Evolutionary conservation across 108 stramenopile species (phyloP), one percentile per base, ranked within the genome.

Genomic region (Skeletonema potamos): DNA sequence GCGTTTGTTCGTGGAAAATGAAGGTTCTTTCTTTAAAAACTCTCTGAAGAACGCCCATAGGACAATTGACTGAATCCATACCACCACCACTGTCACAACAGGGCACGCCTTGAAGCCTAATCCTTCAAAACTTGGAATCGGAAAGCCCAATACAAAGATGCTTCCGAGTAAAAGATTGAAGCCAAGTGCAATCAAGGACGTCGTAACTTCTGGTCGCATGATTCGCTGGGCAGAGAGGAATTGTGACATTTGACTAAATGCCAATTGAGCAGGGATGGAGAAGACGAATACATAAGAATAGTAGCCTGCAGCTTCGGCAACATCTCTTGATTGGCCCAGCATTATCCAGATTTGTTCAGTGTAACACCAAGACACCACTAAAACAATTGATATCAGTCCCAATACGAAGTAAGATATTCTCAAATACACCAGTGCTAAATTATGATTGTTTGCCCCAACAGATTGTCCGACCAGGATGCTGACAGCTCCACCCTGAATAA

Each of bases 91-190:
- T 13, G 93, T 95, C 10, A 95, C 89, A 62, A 82, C 65, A 13
- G 93, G 93, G 67, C 91, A 95, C 11, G 91, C 87, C 17, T n/a
- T 27, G 70, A 95, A 95, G 11, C 90, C 89, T 36, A 61, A 88
- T 3, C 93, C 93, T 29, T 64, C 67, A 64, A 84, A 95, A n/a
- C 61, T 70, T 15, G 76, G 70, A 43, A 92, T 65, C 0, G 86
- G 86, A 71, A 89, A 72, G n/a, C 93, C 93, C 44, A 95, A 58
- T 6, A 95, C 93, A 68, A 95, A 82, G 15, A 83, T 62, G 56
- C 92, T 37, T 13, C 93, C 93, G 7, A 91, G 39, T 5, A 87
- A 26, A 6, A 95, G 66, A 62, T 92, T 95, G 28, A 84, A 43
- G 27, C 81, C 63, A 76, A 90, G 66, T n/a, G 87, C 91, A 27